Base-by-base conservation (phyloP, 2,329 filamentous ascomycete genomes). In the Epichloe glyceriae region DNA sequence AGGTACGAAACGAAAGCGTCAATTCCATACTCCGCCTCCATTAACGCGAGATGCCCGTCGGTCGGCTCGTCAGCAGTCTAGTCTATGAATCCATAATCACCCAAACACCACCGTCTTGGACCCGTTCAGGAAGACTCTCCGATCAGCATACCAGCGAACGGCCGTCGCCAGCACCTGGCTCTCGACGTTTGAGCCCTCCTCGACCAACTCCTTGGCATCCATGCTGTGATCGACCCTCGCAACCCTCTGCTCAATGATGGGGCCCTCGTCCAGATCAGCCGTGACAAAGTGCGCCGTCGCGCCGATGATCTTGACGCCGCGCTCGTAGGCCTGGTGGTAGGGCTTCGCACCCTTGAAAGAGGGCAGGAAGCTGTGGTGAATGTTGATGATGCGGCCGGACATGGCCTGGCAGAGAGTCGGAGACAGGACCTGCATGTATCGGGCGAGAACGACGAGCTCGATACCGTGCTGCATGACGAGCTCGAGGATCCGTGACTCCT, bases 341-440 rank as follows among this genome's bases (percentile, higher is more conserved):
- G 87, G 87, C 70, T 88, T 88, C 33, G 87, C 87, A 54, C 87
- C 87, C 75, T 93, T 93, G 79, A 93, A 93, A 10, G 78, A 83
- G 0, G 87, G 87, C 74, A 93, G 67, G 78, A 93, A 93, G 58
- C 79, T 85, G 71, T 93, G 87, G 71, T 93, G 87, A 68, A 93
- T 91, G 71, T 93, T 93, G 83, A 93, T 91, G 70, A 93, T 93
- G 64, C 81, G 82, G 52, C 87, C 87, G 47, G 81, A 85, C 86
- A 93, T 90, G 60, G 80, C 85, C 52, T 75, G 70, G 71, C 87
- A 93, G 40, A 93, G 73, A 8, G 70, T 78, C 0, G 86, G 86
- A 20, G 82, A 86, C 11, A 93, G 75, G 34, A 93, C 85, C 70
- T 93, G 87, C 87, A 93, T 93, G 71, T 93, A 93, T 53, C 87